Conservation (phyloP, 176 grass and related monocot genomes). For the Cenchrus americanus region DNA sequence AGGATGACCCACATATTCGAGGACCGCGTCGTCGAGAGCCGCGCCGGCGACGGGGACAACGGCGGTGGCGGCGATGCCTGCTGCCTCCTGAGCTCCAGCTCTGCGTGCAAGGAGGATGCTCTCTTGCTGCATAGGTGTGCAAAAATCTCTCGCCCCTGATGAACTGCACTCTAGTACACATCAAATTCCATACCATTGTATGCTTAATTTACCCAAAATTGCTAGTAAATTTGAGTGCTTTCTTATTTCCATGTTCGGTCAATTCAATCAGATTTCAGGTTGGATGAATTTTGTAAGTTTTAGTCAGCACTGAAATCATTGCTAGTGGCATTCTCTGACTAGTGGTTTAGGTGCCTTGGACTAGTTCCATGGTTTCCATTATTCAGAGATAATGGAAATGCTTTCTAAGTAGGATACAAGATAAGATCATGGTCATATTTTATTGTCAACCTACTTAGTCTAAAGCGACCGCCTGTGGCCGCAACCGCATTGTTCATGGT, state of each 20-base stretch:
- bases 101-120: conserved; percentile 48
- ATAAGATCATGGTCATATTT: conserved; percentile 54
- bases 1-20: conserved; percentile 75
- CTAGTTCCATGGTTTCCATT: conserved; percentile 22
- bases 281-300: background rate
- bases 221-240: background rate
- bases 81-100: conserved; percentile 43
- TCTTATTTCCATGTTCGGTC: background rate
- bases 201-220: background rate
- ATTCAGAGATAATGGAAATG: conserved; percentile 42
- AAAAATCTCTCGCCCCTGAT: background rate
- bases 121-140: conserved; percentile 18
- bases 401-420: conserved; percentile 45
- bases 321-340: background rate
- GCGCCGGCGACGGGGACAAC: background rate
- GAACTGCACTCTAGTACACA: background rate
- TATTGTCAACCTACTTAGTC: conserved; percentile 43
- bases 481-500: conserved; percentile 21
- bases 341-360: conserved; percentile 42
- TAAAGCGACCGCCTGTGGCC: conserved; percentile 39
- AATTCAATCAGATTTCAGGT: conserved; percentile 8
- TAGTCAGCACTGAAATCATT: conserved; percentile 3
- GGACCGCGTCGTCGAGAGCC: conserved; percentile 63
- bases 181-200: background rate
- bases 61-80: conserved; percentile 5